phyloP scores from a whole-genome alignment of 495 filamentous ascomycete species.

The Lasiosphaeris hirsuta region DNA sequence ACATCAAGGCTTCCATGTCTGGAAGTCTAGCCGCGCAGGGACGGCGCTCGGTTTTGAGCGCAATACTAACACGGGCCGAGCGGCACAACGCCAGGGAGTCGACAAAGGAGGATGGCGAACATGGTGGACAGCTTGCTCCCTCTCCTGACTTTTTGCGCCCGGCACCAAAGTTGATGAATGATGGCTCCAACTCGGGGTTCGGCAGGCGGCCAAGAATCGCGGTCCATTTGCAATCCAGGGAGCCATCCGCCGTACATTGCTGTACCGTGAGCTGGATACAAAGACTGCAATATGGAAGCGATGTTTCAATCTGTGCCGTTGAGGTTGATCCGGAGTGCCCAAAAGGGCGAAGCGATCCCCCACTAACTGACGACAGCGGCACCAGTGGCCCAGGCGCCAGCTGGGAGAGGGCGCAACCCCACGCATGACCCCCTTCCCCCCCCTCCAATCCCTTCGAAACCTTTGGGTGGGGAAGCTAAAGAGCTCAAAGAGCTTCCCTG shows the following conservation, averaged over 20 bases:
- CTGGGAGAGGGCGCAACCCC: slow-evolving; percentile 10
- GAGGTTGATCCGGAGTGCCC: slow-evolving; percentile 23
- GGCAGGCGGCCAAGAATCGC: background rate
- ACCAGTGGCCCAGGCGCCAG: too few relatives aligned
- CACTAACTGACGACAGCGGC: slow-evolving; percentile 1
- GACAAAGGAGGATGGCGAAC: too few relatives aligned
- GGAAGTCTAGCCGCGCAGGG: slow-evolving; percentile 2
- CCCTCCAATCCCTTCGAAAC: background rate
- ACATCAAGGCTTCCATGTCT: background rate
- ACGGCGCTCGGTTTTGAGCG: background rate
- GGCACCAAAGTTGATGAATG: too few relatives aligned
- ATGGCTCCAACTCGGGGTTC: background rate
- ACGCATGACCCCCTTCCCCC: slow-evolving; percentile 4
- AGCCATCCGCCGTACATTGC: background rate
- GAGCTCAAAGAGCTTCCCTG: background rate
- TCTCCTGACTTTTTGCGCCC: too few relatives aligned
- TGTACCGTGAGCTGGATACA: background rate
- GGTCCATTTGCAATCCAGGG: background rate
- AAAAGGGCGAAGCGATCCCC: slow-evolving; percentile 22
- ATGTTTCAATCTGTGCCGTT: slow-evolving; percentile 18
- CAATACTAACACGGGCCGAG: background rate
- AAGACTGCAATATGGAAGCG: slow-evolving; percentile 5
- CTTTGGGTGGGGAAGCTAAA: background rate
- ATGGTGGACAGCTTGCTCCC: too few relatives aligned
- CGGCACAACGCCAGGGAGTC: background rate